Evolutionary conservation across 345 rosid species (phyloP), one percentile per base, ranked within the genome.

Genomic region (Corchorus olitorius): DNA sequence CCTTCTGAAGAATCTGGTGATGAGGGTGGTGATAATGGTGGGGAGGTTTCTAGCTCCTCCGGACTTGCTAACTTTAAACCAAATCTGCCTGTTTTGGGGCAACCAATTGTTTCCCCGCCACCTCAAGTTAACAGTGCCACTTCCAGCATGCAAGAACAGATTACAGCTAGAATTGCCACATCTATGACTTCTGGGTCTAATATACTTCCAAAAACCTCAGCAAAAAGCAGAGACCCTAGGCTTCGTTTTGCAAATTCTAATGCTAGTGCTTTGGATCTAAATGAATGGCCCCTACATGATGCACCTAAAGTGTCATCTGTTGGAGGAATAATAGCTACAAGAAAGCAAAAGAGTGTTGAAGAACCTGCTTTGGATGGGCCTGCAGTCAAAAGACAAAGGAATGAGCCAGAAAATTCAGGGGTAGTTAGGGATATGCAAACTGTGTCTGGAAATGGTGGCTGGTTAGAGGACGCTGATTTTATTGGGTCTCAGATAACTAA

Each of bases 141-240:
- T 48, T 65, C 72, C 17, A 41, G 63, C 65, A 37, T 70, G 72
- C 84, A 70, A 74, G 87, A 65, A 50, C 77, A 34, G 45, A 27
- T 75, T 63, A 65, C 81, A 60, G 41, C 87, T 63, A 81, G 67
- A 73, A 76, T 73, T 81, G 75, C 72, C 70, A 77, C 80, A n/a
- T 69, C 80, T 16, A 8, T 76, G 35, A 75, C 71, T 79, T 78
- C 86, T 73, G 79, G 60, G 33, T 46, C 87, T 83, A 83, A 79
- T 61, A 81, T 82, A 74, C 74, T 81, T 4, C 75, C 69, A 22
- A 96, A 88, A 84, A 64, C 89, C 72, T 81, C 93, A 50, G 84
- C 85, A 76, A 94, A 85, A 86, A 89, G 92, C 85, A 87, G 98
- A 82, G 99, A 96, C 77, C 99, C 99, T 43, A 91, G 99, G 81